A percentile compares a stretch with the other conserved stretches of the same genome.
Evolutionary conservation across 1,284 basidiomycete genomes (phyloP).

Genomic region (Inonotus hispidus): DNA sequence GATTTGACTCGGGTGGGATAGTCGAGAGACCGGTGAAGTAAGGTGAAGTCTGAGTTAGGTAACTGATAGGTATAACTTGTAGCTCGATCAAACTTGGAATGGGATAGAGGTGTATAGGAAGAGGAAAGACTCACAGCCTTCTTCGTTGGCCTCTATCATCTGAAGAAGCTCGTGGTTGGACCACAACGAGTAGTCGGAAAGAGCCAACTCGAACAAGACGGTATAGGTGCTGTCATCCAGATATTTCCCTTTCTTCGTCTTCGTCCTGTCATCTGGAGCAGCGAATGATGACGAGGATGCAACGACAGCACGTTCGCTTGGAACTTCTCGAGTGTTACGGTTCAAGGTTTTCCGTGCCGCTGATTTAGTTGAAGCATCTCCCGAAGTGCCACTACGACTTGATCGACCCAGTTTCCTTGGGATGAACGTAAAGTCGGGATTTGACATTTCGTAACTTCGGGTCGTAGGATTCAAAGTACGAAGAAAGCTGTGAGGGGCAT

Average conservation of each 20-base stretch:
- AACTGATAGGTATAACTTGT: constrained; percentile 53
- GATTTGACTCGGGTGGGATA: constrained; percentile 38
- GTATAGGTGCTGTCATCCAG: constrained; percentile 40
- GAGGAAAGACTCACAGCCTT: constrained; percentile 44
- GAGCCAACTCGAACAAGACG: constrained; percentile 45
- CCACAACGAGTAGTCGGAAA: constrained; percentile 66
- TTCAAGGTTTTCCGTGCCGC: neutral
- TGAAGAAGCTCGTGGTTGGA: constrained; percentile 45
- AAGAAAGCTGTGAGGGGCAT: neutral
- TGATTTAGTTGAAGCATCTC: neutral
- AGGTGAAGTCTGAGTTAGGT: constrained; percentile 19
- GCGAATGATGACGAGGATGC: neutral
- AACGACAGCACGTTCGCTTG: neutral
- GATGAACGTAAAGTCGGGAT: constrained; percentile 8
- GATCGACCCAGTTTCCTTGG: constrained; percentile 12
- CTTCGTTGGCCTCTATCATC: constrained; percentile 38
- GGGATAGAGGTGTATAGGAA: constrained; percentile 8
- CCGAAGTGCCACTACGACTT: neutral
- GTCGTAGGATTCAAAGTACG: neutral
- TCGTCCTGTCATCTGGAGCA: neutral
- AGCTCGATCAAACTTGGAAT: constrained; percentile 21
- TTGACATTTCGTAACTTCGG: constrained; percentile 1
- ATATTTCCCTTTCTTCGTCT: constrained; percentile 4
- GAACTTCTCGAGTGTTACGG: neutral
- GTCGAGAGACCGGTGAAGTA: neutral